Base-by-base conservation (phyloP, 1,284 basidiomycete species). In the Leccinum griseonigrum region DNA sequence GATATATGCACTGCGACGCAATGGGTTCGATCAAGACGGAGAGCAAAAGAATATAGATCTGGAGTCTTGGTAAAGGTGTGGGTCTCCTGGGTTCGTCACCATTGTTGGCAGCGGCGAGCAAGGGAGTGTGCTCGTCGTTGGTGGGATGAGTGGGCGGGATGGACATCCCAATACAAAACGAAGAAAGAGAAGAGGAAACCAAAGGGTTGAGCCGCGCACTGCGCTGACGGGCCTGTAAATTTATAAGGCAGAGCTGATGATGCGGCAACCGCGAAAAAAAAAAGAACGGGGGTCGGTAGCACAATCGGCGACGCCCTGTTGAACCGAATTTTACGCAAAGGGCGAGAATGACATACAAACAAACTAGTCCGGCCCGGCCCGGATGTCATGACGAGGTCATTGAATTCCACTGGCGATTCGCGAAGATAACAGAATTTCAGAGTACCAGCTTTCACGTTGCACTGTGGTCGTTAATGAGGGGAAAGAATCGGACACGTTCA, bases 21-120 rank as follows among this genome's bases (percentile, higher is more conserved):
- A 88, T 76, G 16, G 86, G 85, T 69, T 87, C 86, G 61, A 82
- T 78, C 58, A 88, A 68, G 66, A 84, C 79, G 5, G 83, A 61
- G 54, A 78, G 66, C 38, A 79, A 56, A 31, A 81, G 64, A 18
- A 79, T 60, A 57, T 70, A 63, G 51, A 83, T 73, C 71, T 83
- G 79, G 18, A 74, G 65, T 60, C 64, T 75, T 2, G 82, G 82
- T 14, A 83, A 68, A 10, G 82, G 80, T 0, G 75, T 79, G 32
- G 71, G 71, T 43, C 61, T 66, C 60, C 64, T 69, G 34, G 32
- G 26, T 7, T 69, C 63, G 46, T 55, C 64, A 58, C 58, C 16
- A n/a, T 50, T 58, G 22, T 51, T 48, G 50, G 65, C 53, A 31
- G 63, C 22, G 38, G 72, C 38, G 18, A 82, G 71, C 54, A 82